These are phyloP conservation scores for Nepenthes mirabilis DNA, from an alignment of 148 eudicot genomes.

Conservation along the genomic window DNA sequence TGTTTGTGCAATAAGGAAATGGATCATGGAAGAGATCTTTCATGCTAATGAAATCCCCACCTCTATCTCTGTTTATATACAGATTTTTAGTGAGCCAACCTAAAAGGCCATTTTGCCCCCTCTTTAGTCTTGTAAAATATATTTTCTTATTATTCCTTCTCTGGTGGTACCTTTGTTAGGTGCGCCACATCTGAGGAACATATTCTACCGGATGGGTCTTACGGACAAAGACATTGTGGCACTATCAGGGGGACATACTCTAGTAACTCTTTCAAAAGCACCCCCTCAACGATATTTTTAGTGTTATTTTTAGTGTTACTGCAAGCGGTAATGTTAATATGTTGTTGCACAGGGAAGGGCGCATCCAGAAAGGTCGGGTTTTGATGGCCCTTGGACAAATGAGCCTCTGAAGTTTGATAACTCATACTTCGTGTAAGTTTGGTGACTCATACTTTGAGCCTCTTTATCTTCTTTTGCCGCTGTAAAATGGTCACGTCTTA, in stretches of 20 bases:
- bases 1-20: too few species aligned
- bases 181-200: slow-evolving; percentile 3
- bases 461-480: neutral
- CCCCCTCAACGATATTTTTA: neutral
- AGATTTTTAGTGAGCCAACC: too few species aligned
- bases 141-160: neutral
- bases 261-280: slow-evolving; percentile 31
- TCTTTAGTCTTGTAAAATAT: too few species aligned
- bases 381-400: slow-evolving; percentile 91
- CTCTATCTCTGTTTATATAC: too few species aligned
- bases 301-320: slow-evolving; percentile 4
- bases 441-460: neutral
- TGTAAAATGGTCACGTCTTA: neutral
- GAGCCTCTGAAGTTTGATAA: slow-evolving; percentile 62
- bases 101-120: too few species aligned
- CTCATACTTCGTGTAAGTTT: slow-evolving; percentile 46
- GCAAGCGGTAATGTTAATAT: neutral
- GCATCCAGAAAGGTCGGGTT: slow-evolving; percentile 91
- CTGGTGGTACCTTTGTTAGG: slow-evolving; percentile 2
- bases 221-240: slow-evolving; percentile 30
- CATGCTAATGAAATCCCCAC: too few species aligned
- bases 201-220: slow-evolving; percentile 15
- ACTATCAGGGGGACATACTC: slow-evolving; percentile 40
- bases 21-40: too few species aligned
- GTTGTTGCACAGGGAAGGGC: slow-evolving; percentile 53